These are phyloP conservation scores for Penicillium angulare DNA, from an alignment of 495 filamentous ascomycete genomes.

Conservation along the genomic window DNA sequence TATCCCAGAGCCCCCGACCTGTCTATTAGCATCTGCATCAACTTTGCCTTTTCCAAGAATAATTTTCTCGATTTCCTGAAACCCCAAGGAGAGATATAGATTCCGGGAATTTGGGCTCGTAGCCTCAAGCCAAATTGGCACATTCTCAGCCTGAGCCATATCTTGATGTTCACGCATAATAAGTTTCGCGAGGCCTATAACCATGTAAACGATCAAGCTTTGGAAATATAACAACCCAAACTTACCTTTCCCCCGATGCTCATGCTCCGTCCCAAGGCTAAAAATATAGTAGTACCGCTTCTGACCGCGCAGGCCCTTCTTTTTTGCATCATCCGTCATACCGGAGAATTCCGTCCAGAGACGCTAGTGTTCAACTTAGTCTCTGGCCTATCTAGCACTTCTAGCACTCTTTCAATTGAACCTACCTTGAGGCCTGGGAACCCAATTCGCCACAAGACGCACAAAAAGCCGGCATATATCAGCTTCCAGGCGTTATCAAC, in stretches of 20 bases:
- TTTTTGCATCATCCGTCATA: conserved; percentile 27
- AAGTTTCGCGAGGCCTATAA: conserved; percentile 24
- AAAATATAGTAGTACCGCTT: conserved; percentile 29
- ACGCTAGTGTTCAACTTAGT: conserved; percentile 10
- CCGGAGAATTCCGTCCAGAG: conserved; percentile 27
- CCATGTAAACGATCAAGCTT: neutral
- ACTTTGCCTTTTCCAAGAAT: conserved; percentile 26
- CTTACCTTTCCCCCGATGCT: conserved; percentile 29
- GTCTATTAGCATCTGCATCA: conserved; percentile 17
- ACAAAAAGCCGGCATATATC: conserved; percentile 19
- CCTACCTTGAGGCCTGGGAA: conserved; percentile 22
- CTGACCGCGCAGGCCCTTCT: conserved; percentile 21
- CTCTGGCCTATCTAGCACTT: neutral
- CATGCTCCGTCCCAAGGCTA: conserved; percentile 26
- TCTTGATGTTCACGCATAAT: conserved; percentile 23
- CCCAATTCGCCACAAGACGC: conserved; percentile 23
- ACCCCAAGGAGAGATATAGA: conserved; percentile 28
- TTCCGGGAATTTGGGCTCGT: conserved; percentile 19
- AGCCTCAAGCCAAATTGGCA: conserved; percentile 33
- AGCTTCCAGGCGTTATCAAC: conserved; percentile 25
- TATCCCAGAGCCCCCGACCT: conserved; percentile 22
- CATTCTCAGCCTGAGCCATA: conserved; percentile 15
- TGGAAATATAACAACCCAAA: neutral
- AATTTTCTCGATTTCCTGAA: conserved; percentile 25
- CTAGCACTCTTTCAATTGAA: neutral